Percentiles rank a stretch among this genome's conserved stretches.
phyloP scores from a whole-genome alignment of 805 yeast genomes.

The Starmerella floris region DNA sequence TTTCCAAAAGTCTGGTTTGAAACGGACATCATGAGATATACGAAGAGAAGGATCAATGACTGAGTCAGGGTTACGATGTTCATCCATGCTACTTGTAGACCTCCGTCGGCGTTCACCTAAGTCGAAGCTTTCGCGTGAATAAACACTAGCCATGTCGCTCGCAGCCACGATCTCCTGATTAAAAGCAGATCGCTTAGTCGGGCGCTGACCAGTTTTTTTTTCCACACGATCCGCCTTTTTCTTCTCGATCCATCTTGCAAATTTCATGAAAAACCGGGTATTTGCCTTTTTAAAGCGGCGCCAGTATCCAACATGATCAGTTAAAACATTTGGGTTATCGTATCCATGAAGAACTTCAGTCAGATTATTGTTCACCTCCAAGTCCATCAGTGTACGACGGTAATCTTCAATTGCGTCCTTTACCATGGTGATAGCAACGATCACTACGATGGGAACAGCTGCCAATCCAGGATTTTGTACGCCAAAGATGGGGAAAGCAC shows the following conservation, averaged over 20 bases:
- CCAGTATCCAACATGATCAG: slow-evolving; percentile 50
- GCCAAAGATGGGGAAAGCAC: slow-evolving; percentile 64
- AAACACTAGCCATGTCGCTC: slow-evolving; percentile 18
- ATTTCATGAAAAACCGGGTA: slow-evolving; percentile 17
- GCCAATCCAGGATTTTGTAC: slow-evolving; percentile 61
- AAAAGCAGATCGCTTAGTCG: slow-evolving; percentile 12
- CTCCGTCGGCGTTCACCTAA: slow-evolving; percentile 17
- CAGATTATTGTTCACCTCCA: slow-evolving; percentile 56
- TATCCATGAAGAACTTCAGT: slow-evolving; percentile 48
- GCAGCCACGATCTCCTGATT: slow-evolving; percentile 17
- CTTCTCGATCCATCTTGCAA: slow-evolving; percentile 18
- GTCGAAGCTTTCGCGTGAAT: slow-evolving; percentile 19
- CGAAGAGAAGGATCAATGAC: slow-evolving; percentile 22
- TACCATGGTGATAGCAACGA: slow-evolving; percentile 58
- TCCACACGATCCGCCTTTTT: slow-evolving; percentile 19
- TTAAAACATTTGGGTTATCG: slow-evolving; percentile 45
- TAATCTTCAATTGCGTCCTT: slow-evolving; percentile 74
- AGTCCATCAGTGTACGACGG: slow-evolving; percentile 50
- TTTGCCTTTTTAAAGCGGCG: slow-evolving; percentile 50
- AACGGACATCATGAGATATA: slow-evolving; percentile 30
- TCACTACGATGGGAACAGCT: slow-evolving; percentile 71
- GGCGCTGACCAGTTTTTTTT: slow-evolving; percentile 19
- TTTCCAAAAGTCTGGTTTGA: slow-evolving; percentile 54
- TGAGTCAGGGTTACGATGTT: slow-evolving; percentile 14
- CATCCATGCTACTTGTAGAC: slow-evolving; percentile 2